Evolutionary conservation across 306 rosid genomes (phyloP).

Genomic region (Cyclanthera cordifolia): DNA sequence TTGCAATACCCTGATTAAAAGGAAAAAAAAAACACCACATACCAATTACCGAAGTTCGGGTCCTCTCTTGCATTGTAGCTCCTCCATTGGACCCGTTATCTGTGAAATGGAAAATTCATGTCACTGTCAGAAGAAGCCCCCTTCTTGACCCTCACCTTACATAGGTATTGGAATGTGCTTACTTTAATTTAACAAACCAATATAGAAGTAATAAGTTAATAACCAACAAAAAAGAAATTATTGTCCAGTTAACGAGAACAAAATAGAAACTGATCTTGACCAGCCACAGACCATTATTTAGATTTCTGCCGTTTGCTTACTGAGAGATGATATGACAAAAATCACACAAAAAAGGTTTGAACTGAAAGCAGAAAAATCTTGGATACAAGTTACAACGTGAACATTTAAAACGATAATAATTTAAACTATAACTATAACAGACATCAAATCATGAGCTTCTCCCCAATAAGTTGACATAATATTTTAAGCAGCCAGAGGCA

Average conservation of each 20-base stretch:
- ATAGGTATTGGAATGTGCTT: not conserved
- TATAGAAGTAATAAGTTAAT: not conserved
- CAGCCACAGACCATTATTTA: not conserved
- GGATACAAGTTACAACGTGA: not conserved
- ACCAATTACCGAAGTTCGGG: constrained; percentile 40
- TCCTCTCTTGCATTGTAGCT: constrained; percentile 30
- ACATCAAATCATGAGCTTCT: constrained; percentile 1
- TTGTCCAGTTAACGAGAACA: not conserved
- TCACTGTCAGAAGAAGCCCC: not conserved
- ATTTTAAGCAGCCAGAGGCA: not conserved
- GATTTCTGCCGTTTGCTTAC: not conserved
- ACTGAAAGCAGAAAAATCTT: not conserved
- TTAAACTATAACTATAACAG: not conserved
- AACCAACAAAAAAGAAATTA: not conserved
- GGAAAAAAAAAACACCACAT: constrained; percentile 7
- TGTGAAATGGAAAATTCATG: constrained; percentile 21
- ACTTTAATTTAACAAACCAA: constrained; percentile 6
- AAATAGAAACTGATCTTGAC: not conserved
- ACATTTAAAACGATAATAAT: not conserved
- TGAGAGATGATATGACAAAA: not conserved
- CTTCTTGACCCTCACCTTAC: not conserved
- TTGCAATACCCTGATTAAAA: not conserved
- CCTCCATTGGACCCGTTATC: constrained; percentile 39
- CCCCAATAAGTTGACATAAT: not conserved
- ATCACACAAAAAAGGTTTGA: not conserved